These are phyloP conservation scores for Ottelia alismoides DNA, from an alignment of 106 monocot genomes.

Conservation along the genomic window DNA sequence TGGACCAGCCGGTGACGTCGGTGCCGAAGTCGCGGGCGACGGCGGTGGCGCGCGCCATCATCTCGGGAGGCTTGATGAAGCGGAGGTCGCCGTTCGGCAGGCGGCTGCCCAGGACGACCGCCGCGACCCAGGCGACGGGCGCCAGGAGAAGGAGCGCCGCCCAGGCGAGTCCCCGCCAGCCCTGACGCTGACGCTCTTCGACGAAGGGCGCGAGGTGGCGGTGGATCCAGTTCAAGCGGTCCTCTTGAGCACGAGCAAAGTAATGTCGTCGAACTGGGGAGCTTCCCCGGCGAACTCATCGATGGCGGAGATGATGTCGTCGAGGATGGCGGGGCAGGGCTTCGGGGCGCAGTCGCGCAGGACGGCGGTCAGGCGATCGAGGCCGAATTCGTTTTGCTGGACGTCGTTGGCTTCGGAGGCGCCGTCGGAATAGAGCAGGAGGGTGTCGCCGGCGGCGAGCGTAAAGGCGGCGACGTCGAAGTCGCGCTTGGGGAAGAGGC, in stretches of 20 bases:
- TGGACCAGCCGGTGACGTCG: no score
- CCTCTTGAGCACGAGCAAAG: background rate
- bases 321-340: background rate
- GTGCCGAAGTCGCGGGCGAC: no score
- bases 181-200: no score
- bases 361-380: background rate
- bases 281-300: background rate
- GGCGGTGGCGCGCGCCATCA: no score
- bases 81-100: no score
- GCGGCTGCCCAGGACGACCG: no score
- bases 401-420: background rate
- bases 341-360: background rate
- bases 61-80: no score
- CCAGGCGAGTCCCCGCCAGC: no score
- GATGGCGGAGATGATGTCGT: background rate
- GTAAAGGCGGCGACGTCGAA: background rate
- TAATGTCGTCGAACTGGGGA: background rate
- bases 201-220: no score
- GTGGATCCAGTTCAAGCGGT: no score
- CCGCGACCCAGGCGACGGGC: no score
- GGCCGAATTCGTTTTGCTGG: background rate
- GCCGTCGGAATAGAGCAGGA: background rate
- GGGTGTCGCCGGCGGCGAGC: background rate
- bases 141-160: no score
- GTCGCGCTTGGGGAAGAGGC: background rate